Base-by-base conservation (phyloP, 345 rosid genomes). In the Murraya paniculata region DNA sequence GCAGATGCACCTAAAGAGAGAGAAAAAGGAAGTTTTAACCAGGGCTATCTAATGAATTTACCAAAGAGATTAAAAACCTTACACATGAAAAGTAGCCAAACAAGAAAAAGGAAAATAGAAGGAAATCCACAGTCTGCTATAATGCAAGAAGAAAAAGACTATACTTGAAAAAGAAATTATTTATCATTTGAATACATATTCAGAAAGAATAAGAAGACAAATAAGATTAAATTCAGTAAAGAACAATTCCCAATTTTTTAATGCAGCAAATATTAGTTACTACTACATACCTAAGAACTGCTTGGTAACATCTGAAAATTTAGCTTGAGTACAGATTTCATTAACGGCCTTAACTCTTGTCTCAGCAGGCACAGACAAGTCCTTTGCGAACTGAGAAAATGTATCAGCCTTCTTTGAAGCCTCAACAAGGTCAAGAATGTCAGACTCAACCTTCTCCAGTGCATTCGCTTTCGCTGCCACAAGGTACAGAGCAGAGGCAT, bases 401-500 rank as follows among this genome's bases (percentile, higher is more conserved):
- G 39, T 84, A 56, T 88, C 83, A 75, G 94, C 89, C 30, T 74
- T 88, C 82, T 90, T 90, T 67, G 84, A 81, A 80, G 97, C 95
- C 84, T 83, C 93, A 25, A 85, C 83, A 82, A 96, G 82, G 76
- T 84, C 91, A 71, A 88, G 81, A 77, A 96, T 82, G 66, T 96
- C 98, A 4, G 92, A 24, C 82, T 92, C 97, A 71, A 96, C 92
- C 82, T 86, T 90, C 64, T 96, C 94, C 83, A 96, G 73, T 36
- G 81, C 72, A 79, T 91, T 94, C 27, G 87, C 75, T 78, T 88
- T 91, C 80, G 84, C 95, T 53, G 97, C 90, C 59, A 92, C 90
- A 27, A 90, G 19, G 86, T 85, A 96, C 45, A 96, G 74, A 78
- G 97, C 94, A 16, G 97, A 86, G 55, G 99, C 97, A 89, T 92